Base-by-base conservation (phyloP, 73 alveolate genomes). In the Paramecium bursaria region DNA sequence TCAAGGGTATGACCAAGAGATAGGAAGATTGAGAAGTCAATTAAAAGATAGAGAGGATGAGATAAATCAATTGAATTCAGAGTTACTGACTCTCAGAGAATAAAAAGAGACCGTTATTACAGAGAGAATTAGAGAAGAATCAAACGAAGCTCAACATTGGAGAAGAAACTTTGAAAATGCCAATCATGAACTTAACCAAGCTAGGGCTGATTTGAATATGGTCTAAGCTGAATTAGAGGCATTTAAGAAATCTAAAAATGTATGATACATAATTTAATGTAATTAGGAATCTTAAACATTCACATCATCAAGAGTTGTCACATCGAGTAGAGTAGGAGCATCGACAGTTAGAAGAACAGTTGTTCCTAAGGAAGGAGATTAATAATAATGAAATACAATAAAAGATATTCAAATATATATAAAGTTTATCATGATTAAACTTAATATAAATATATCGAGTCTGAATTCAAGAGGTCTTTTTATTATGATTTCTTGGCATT, bases 61-160 rank as follows among this genome's bases (percentile, higher is more conserved):
- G 35, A 10, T 26, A 26, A 33, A 21, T 21, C 13, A 15, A 13
- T 27, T 30, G 13, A 60, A 60, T 60, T 13, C 79, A 6, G 79
- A 60, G 33, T 39, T 42, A 33, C 13, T 15, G 22, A 53, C 14
- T 60, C 48, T 10, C 13, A 0, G 29, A 2, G 14, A 33, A n/a
- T 9, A 29, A 60, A 30, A 60, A 35, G 22, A 31, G 1, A 30
- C 53, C 17, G 79, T 60, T 13, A 21, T n/a, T 22, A 14, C 29
- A 60, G 79, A 60, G 30, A 60, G 35, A 14, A 44, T 60, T 26
- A 42, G 35, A 15, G 29, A 60, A 17, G 54, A 31, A 13, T 30
- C 54, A 3, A 17, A 60, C 29, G 79, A 60, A 33, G 79, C 35
- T 13, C 54, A 60, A 33, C 35, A 31, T 27, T 60, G 79, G 79